phyloP scores from a whole-genome alignment of 305 asterid species.

The Fraxinus floribunda region DNA sequence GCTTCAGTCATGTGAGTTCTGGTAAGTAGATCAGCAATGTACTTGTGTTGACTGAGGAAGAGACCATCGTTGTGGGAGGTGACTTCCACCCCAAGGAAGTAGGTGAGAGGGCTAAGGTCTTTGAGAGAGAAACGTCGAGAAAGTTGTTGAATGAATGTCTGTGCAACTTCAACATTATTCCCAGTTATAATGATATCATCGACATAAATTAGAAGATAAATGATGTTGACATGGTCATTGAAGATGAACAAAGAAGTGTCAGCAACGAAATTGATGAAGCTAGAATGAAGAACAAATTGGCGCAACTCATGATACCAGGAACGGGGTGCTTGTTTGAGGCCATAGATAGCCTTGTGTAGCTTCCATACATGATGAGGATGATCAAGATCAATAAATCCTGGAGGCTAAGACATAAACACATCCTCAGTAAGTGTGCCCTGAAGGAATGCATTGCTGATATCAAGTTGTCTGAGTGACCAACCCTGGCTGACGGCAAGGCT shows the following conservation, averaged over 20 bases:
- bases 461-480: background rate
- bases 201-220: background rate
- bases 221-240: background rate
- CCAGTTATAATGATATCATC: background rate
- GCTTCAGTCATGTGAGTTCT: too few relatives aligned
- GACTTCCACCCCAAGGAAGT: conserved; percentile 2
- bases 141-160: background rate
- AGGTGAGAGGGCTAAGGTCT: background rate
- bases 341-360: background rate
- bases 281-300: background rate
- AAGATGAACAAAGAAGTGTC: background rate
- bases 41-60: background rate
- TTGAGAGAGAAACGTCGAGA: background rate
- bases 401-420: background rate
- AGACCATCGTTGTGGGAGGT: background rate
- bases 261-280: background rate
- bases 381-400: background rate
- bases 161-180: background rate
- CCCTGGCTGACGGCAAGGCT: too few relatives aligned
- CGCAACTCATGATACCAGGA: background rate
- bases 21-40: too few relatives aligned
- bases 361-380: background rate
- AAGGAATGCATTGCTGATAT: too few relatives aligned
- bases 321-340: background rate
- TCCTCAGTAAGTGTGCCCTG: background rate